phyloP scores from a whole-genome alignment of 768 basidiomycete species.

The Lentinula boryana region DNA sequence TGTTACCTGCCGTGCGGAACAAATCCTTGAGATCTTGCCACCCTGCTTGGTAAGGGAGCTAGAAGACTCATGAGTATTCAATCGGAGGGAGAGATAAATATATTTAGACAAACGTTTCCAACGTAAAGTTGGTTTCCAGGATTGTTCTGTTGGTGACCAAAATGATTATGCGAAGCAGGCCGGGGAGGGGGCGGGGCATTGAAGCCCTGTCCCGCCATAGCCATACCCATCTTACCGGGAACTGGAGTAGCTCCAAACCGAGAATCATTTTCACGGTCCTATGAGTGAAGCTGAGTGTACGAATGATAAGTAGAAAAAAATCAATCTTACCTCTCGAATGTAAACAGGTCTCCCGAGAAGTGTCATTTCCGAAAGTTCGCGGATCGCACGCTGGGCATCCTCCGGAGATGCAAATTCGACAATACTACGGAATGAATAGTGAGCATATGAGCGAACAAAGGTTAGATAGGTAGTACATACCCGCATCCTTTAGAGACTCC shows the following conservation, averaged over 20 bases:
- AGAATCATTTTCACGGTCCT: slow-evolving; percentile 97
- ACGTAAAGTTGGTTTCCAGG: slow-evolving; percentile 94
- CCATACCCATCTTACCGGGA: slow-evolving; percentile 93
- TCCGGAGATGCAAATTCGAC: slow-evolving; percentile 92
- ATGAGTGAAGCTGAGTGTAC: slow-evolving; percentile 2
- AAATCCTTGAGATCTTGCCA: slow-evolving; percentile 99
- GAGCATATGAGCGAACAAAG: neutral
- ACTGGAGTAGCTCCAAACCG: slow-evolving; percentile 95
- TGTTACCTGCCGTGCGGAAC: slow-evolving; percentile 92
- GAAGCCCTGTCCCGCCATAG: slow-evolving; percentile 88
- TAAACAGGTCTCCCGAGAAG: slow-evolving; percentile 94
- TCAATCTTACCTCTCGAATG: slow-evolving; percentile 76
- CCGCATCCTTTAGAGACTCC: slow-evolving; percentile 99
- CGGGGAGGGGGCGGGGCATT: slow-evolving; percentile 78
- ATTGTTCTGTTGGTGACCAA: slow-evolving; percentile 39
- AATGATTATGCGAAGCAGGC: slow-evolving; percentile 45
- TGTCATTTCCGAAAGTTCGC: slow-evolving; percentile 82
- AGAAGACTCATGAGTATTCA: neutral
- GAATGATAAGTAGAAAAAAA: neutral
- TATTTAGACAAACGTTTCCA: slow-evolving; percentile 61
- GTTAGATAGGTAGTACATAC: slow-evolving; percentile 44
- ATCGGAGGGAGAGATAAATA: neutral
- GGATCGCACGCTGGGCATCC: slow-evolving; percentile 84
- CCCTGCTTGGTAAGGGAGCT: slow-evolving; percentile 96
- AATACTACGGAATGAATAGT: slow-evolving; percentile 49